A percentile compares a stretch with the other conserved stretches of the same genome.
phyloP scores from a whole-genome alignment of 2,329 filamentous ascomycete species.

The Penicillium sp. region DNA sequence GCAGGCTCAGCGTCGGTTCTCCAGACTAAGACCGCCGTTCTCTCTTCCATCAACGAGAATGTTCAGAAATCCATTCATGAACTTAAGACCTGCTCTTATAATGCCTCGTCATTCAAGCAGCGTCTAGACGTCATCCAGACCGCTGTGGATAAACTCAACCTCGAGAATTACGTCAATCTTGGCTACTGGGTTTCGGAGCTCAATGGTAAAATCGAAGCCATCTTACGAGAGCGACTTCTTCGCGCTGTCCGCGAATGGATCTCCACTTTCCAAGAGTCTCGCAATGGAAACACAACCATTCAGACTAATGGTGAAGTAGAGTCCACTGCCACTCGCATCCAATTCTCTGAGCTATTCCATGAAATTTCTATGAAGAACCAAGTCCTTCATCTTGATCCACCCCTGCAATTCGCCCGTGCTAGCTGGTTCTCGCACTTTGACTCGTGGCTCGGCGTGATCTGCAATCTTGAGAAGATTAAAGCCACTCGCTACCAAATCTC shows the following conservation, averaged over 20 bases:
- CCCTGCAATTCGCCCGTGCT: conserved; percentile 84
- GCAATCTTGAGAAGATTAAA: conserved; percentile 90
- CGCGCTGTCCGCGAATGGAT: conserved; percentile 87
- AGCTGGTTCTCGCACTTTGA: conserved; percentile 94
- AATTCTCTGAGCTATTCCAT: conserved; percentile 64
- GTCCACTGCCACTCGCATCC: conserved; percentile 34
- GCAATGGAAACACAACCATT: conserved; percentile 24
- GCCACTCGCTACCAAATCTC: conserved; percentile 93
- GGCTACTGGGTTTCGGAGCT: conserved; percentile 84
- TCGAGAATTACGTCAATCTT: conserved; percentile 95
- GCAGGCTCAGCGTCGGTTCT: conserved; percentile 82
- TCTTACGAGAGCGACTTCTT: conserved; percentile 78
- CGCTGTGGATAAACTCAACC: conserved; percentile 90
- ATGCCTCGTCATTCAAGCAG: conserved; percentile 73
- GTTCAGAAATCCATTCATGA: conserved; percentile 80
- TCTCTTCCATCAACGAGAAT: conserved; percentile 76
- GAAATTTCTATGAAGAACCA: conserved; percentile 98
- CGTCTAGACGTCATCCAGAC: conserved; percentile 84
- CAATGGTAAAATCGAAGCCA: conserved; percentile 80
- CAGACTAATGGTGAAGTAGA: conserved; percentile 29
- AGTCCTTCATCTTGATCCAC: conserved; percentile 93
- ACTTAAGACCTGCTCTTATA: conserved; percentile 81
- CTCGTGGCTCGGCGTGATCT: conserved; percentile 88
- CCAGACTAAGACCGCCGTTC: conserved; percentile 79
- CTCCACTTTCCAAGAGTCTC: conserved; percentile 69